Evolutionary conservation across 306 rosid genomes (phyloP).

Genomic region (Castanospermum australe): DNA sequence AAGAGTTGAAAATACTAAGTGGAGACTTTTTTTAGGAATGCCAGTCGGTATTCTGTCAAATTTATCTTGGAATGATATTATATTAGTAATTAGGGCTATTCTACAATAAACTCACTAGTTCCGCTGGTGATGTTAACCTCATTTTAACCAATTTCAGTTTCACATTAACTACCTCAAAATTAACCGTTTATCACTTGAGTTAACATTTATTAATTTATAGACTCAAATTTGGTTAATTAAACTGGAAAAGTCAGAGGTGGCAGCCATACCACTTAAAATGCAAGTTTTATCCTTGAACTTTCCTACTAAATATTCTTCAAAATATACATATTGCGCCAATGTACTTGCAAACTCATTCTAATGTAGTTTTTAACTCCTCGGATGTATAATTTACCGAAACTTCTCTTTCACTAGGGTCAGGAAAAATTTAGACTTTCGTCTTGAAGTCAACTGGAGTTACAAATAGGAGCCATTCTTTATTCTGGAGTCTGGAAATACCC

Average conservation of each 20-base stretch:
- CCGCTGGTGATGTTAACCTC: background rate
- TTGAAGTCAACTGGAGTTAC: background rate
- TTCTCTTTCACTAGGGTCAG: background rate
- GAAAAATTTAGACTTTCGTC: background rate
- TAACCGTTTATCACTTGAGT: background rate
- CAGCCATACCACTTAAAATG: background rate
- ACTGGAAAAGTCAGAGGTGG: background rate
- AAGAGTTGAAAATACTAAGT: background rate
- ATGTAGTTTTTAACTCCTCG: background rate
- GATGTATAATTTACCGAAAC: background rate
- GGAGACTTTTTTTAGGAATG: constrained; percentile 9
- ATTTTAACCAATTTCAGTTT: background rate
- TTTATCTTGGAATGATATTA: constrained; percentile 9
- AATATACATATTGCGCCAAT: background rate
- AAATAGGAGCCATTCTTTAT: background rate
- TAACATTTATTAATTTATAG: background rate
- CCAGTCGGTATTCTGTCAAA: background rate
- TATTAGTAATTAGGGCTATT: background rate
- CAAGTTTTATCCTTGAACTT: background rate
- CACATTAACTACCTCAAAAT: background rate
- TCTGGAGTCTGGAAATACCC: background rate
- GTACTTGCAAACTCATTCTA: background rate
- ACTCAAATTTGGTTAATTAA: background rate
- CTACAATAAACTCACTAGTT: background rate
- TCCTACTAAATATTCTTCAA: background rate